A percentile compares a stretch with the other conserved stretches of the same genome.
These are phyloP conservation scores for Lactifluus pinguis DNA, from an alignment of 768 basidiomycete genomes.

Conservation along the genomic window DNA sequence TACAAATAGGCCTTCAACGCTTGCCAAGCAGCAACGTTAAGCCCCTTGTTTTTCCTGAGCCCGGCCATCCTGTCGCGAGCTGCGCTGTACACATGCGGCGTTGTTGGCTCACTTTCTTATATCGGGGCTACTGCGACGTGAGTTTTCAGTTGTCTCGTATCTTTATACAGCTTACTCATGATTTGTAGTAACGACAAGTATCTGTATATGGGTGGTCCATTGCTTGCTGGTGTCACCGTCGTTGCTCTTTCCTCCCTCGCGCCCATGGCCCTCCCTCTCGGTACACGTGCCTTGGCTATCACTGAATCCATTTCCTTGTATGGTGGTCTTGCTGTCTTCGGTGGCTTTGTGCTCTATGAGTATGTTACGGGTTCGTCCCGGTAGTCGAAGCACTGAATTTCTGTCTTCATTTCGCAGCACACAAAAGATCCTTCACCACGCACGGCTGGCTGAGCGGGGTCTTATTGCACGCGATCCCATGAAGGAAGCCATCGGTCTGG, in stretches of 20 bases:
- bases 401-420: constrained; percentile 39
- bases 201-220: constrained; percentile 77
- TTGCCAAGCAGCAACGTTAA: constrained; percentile 78
- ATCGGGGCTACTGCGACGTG: constrained; percentile 82
- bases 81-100: constrained; percentile 78
- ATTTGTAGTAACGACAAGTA: constrained; percentile 60
- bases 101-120: constrained; percentile 80
- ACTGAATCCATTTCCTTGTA: constrained; percentile 76
- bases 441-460: constrained; percentile 63
- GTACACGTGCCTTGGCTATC: constrained; percentile 65
- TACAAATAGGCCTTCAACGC: constrained; percentile 63
- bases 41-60: constrained; percentile 81
- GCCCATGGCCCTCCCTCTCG: constrained; percentile 82
- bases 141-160: constrained; percentile 16
- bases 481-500: constrained; percentile 66
- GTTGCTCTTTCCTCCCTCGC: constrained; percentile 82
- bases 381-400: background rate
- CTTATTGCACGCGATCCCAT: constrained; percentile 61
- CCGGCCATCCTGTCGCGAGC: constrained; percentile 82
- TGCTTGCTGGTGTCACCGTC: constrained; percentile 82
- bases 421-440: constrained; percentile 76
- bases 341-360: constrained; percentile 84
- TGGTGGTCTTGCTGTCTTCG: constrained; percentile 81
- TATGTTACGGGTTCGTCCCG: constrained; percentile 27
- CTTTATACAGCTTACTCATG: background rate